A percentile compares a stretch with the other conserved stretches of the same genome.
These are phyloP conservation scores for Malania oleifera DNA, from an alignment of 164 flowering plant species.

Conservation along the genomic window DNA sequence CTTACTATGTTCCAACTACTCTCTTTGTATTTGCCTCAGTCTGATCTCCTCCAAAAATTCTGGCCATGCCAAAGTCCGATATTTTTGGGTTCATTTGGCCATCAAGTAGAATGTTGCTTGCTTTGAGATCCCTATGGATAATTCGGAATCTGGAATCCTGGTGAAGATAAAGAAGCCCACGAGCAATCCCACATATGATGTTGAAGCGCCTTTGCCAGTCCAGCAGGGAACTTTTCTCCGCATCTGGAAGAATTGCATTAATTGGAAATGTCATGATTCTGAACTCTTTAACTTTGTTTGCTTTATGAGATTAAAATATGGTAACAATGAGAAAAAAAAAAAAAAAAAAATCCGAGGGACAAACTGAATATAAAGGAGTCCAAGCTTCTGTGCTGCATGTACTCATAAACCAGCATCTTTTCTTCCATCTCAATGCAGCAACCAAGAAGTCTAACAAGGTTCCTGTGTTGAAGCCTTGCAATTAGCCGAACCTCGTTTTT, in stretches of 20 bases:
- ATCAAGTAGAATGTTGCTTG: conserved; percentile 64
- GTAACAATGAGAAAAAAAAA: conserved; percentile 5
- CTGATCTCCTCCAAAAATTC: conserved; percentile 52
- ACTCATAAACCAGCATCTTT: conserved; percentile 62
- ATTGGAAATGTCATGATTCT: not conserved
- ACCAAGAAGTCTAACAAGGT: conserved; percentile 62
- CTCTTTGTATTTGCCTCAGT: conserved; percentile 45
- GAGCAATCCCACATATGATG: conserved; percentile 62
- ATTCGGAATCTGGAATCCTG: conserved; percentile 64
- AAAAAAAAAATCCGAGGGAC: conserved; percentile 12
- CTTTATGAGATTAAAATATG: conserved; percentile 1
- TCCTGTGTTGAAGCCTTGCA: conserved; percentile 67
- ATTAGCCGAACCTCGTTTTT: conserved; percentile 59
- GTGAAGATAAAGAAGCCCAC: conserved; percentile 73
- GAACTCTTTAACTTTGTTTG: too few species aligned
- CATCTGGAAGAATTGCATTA: conserved; percentile 17
- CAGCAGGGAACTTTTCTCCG: conserved; percentile 24
- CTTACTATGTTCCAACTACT: conserved; percentile 81
- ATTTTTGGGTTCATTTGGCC: conserved; percentile 60
- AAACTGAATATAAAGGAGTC: conserved; percentile 52
- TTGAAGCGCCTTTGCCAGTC: conserved; percentile 52
- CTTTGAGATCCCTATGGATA: conserved; percentile 69
- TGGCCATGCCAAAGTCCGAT: conserved; percentile 76
- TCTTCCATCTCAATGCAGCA: conserved; percentile 58
- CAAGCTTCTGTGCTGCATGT: conserved; percentile 54